Conservation (phyloP, 2,329 filamentous ascomycete species). For the Myriosclerotinia scirpicola region DNA sequence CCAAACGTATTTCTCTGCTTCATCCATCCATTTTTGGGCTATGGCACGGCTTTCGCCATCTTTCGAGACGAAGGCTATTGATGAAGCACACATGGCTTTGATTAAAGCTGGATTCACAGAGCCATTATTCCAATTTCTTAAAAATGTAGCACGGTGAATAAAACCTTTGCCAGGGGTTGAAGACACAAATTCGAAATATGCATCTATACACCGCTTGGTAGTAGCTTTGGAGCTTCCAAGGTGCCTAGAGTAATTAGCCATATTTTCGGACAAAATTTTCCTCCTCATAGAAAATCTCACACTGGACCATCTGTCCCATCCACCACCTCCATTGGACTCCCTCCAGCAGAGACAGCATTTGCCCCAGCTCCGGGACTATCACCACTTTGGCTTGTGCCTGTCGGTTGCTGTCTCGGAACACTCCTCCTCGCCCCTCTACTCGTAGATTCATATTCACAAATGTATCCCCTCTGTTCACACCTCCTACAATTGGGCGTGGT, state of each 20-base stretch:
- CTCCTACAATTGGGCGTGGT: conserved; percentile 20
- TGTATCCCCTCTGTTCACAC: conserved; percentile 21
- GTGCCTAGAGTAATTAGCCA: conserved; percentile 12
- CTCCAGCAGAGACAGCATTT: conserved; percentile 11
- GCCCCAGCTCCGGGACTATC: conserved; percentile 6
- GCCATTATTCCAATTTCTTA: conserved; percentile 23
- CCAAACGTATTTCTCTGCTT: conserved; percentile 21
- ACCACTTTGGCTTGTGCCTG: conserved; percentile 12
- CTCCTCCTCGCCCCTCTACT: conserved; percentile 17
- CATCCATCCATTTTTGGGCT: conserved; percentile 22
- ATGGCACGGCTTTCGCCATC: conserved; percentile 19
- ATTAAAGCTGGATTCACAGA: conserved; percentile 18
- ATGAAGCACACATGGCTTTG: conserved; percentile 20
- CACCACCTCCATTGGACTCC: conserved; percentile 18
- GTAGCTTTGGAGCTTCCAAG: conserved; percentile 15
- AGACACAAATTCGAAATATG: conserved; percentile 23
- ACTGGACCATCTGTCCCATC: conserved; percentile 8
- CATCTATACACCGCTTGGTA: conserved; percentile 22
- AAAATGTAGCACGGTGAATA: conserved; percentile 22
- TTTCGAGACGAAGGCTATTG: conserved; percentile 22
- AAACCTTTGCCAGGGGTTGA: conserved; percentile 23
- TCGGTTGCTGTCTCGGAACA: conserved; percentile 15
- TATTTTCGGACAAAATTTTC: neutral
- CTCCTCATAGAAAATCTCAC: neutral
- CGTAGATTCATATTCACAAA: conserved; percentile 22